Base-by-base conservation (phyloP, 2,329 filamentous ascomycete species). In the Pestalotiopsis sp. region DNA sequence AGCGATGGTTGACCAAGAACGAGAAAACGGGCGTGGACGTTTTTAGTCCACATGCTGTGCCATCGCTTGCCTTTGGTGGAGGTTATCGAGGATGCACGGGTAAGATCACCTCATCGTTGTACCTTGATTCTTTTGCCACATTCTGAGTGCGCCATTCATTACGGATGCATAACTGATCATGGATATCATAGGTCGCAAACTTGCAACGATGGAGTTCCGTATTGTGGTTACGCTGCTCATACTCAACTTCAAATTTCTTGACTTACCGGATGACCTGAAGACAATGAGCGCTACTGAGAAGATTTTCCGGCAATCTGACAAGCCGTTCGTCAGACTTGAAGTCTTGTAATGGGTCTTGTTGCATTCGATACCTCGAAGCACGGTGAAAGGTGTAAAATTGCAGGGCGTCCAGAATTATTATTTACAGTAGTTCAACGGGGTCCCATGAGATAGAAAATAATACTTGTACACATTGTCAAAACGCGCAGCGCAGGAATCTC, bases 121-220 rank as follows among this genome's bases (percentile, higher is more conserved):
- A n/a, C n/a, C n/a, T n/a, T n/a, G n/a, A n/a, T n/a, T n/a, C n/a
- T n/a, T n/a, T n/a, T n/a, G n/a, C n/a, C n/a, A n/a, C n/a, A n/a
- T n/a, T n/a, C n/a, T n/a, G n/a, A n/a, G n/a, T n/a, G n/a, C n/a
- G n/a, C n/a, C n/a, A n/a, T n/a, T n/a, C n/a, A n/a, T n/a, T n/a
- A n/a, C n/a, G n/a, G n/a, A n/a, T n/a, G 3, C 2, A 13, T 7
- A n/a, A 17, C 57, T 59, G 27, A 59, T 23, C 57, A 13, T 59
- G 23, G 57, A 6, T 25, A 36, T 2, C 13, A 39, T 14, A 72
- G 71, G 70, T 41, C 70, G 71, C 4, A 73, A 69, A 25, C 67
- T 73, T 2, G 71, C 71, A 2, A 49, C 56, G 2, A 73, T 72
- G 69, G 67, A 72, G 36, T 70, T 70, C 4, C 71, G 71, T 4